Evolutionary conservation across 495 filamentous ascomycete species (phyloP).

Genomic region (Trichoderma erinaceum): DNA sequence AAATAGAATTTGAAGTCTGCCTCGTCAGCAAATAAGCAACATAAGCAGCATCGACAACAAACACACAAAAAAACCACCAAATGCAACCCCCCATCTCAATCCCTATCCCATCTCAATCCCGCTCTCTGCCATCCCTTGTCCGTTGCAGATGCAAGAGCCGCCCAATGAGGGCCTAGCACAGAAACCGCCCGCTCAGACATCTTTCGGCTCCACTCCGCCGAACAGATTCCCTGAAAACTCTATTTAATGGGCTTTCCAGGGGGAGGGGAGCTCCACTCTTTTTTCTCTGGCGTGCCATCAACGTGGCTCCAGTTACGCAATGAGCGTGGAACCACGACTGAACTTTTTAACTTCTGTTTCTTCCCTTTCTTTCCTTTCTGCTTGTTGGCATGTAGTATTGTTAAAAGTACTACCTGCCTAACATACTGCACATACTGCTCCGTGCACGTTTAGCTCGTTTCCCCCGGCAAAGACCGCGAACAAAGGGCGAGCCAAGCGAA

Average conservation of each 20-base stretch:
- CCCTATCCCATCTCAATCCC: neutral
- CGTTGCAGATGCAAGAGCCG: neutral
- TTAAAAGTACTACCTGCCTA: no score
- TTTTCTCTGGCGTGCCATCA: neutral
- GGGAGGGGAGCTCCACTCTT: neutral
- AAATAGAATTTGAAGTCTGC: no score
- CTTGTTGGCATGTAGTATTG: neutral
- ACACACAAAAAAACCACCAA: neutral
- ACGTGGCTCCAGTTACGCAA: constrained; percentile 12
- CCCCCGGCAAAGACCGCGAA: no score
- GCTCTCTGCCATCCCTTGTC: neutral
- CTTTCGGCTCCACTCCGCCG: constrained; percentile 5
- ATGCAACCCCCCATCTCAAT: neutral
- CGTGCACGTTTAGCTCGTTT: no score
- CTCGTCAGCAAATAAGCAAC: no score
- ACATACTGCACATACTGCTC: no score
- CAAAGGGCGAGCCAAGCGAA: no score
- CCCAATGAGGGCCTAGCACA: neutral
- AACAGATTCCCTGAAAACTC: constrained; percentile 7
- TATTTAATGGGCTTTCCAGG: constrained; percentile 13
- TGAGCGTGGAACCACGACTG: neutral
- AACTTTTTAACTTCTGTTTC: no score
- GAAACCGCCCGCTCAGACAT: constrained; percentile 1
- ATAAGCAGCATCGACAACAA: no score
- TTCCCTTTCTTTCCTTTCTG: neutral